A percentile compares a stretch with the other conserved stretches of the same genome.
Conservation (phyloP, 2,329 filamentous ascomycete genomes). For the Decorospora gaudefroyi region DNA sequence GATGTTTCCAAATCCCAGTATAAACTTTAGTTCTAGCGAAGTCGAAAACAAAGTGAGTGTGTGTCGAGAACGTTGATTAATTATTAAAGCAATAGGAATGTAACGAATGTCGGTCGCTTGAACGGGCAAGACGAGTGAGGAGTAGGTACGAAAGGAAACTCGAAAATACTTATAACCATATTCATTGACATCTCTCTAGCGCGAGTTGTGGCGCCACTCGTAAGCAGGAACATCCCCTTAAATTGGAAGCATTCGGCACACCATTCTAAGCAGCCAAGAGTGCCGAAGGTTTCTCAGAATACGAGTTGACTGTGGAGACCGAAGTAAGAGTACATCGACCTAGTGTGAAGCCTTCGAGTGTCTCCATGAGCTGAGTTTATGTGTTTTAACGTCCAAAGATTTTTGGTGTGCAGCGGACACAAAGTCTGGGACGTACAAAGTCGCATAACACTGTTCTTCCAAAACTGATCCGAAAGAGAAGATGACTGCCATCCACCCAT, state of each 20-base stretch:
- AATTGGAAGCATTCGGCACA: constrained; percentile 19
- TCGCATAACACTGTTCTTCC: no score
- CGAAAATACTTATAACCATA: constrained; percentile 29
- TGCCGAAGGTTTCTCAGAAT: constrained; percentile 16
- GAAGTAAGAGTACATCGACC: constrained; percentile 1
- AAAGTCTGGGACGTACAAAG: no score
- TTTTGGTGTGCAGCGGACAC: no score
- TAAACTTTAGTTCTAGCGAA: background rate
- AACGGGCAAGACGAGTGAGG: constrained; percentile 33
- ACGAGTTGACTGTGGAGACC: constrained; percentile 23
- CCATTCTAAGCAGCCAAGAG: constrained; percentile 29
- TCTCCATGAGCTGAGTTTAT: no score
- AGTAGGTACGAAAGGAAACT: constrained; percentile 4
- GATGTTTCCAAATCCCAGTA: constrained; percentile 1
- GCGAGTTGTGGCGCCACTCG: constrained; percentile 25
- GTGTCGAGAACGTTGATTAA: constrained; percentile 24
- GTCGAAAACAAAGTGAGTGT: constrained; percentile 23
- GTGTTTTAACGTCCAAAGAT: no score
- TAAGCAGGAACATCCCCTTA: constrained; percentile 23
- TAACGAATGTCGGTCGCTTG: constrained; percentile 38
- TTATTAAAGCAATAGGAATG: constrained; percentile 13
- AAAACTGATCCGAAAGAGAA: no score
- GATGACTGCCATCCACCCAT: no score
- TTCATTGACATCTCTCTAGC: constrained; percentile 10
- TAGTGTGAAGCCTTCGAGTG: constrained; percentile 1